These are phyloP conservation scores for Aspergillus felis DNA, from an alignment of 2,329 filamentous ascomycete species.

Conservation along the genomic window DNA sequence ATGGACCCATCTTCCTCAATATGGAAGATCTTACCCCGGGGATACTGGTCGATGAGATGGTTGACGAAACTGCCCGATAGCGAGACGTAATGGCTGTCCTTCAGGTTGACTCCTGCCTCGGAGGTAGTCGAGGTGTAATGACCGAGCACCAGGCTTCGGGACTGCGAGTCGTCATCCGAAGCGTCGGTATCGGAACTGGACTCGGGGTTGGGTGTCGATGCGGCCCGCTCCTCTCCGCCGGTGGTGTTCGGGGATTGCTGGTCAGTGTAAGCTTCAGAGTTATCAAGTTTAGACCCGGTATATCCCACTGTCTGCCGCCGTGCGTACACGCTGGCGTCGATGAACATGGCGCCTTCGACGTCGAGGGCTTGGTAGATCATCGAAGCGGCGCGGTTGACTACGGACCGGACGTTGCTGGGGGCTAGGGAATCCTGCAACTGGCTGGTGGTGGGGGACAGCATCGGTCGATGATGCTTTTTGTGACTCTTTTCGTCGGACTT, in stretches of 20 bases:
- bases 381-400: conserved; percentile 14
- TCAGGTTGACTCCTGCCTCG: conserved; percentile 1
- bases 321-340: conserved; percentile 16
- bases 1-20: conserved; percentile 18
- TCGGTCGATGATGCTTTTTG: conserved; percentile 6
- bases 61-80: conserved; percentile 13
- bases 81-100: conserved; percentile 10
- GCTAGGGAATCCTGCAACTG: conserved; percentile 13
- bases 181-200: not conserved
- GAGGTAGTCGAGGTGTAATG: conserved; percentile 13
- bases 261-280: not conserved
- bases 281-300: not conserved
- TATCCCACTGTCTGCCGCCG: conserved; percentile 13
- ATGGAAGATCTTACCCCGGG: conserved; percentile 19
- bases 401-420: conserved; percentile 12
- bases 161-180: conserved; percentile 2
- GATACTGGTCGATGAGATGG: conserved; percentile 18
- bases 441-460: conserved; percentile 14
- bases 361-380: conserved; percentile 18
- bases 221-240: not conserved
- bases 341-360: conserved; percentile 17
- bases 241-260: not conserved
- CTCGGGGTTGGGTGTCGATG: not conserved
- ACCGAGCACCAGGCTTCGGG: conserved; percentile 13
- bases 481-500: not conserved